A percentile compares a stretch with the other conserved stretches of the same genome.
These are phyloP conservation scores for Cryphonectria parasitica DNA, from an alignment of 2,329 filamentous ascomycete species.

Conservation along the genomic window DNA sequence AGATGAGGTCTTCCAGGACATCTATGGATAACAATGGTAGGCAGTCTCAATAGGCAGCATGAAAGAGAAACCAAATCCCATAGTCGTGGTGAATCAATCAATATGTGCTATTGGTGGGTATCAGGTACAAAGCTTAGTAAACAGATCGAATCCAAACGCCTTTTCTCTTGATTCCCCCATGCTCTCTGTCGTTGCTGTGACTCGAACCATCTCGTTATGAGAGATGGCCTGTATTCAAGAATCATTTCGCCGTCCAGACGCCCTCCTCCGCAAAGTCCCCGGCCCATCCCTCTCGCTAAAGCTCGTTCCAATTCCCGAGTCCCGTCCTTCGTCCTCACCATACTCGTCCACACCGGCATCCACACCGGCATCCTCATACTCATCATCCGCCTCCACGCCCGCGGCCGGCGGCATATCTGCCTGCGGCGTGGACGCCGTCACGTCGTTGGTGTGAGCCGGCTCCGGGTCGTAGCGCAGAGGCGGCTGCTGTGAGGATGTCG, in stretches of 20 bases:
- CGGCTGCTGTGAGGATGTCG: slow-evolving; percentile 26
- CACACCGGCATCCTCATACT: slow-evolving; percentile 33
- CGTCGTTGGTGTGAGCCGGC: slow-evolving; percentile 27
- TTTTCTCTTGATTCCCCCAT: background rate
- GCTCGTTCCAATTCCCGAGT: slow-evolving; percentile 60
- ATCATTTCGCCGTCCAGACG: slow-evolving; percentile 13
- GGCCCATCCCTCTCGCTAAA: slow-evolving; percentile 39
- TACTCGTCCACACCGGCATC: slow-evolving; percentile 34
- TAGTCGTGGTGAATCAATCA: background rate
- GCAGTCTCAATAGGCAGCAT: background rate
- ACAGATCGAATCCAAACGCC: background rate
- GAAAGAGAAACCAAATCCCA: background rate
- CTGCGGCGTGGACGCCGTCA: background rate
- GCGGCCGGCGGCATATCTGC: slow-evolving; percentile 31
- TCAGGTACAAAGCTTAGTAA: background rate
- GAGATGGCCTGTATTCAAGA: background rate
- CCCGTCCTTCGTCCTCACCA: slow-evolving; percentile 38
- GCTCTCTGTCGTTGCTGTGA: too few relatives aligned
- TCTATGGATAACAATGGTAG: background rate
- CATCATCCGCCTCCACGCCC: slow-evolving; percentile 41
- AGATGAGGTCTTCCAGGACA: too few relatives aligned
- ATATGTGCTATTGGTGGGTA: slow-evolving; percentile 8
- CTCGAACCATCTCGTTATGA: background rate
- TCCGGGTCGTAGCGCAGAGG: slow-evolving; percentile 35
- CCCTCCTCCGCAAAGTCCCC: slow-evolving; percentile 20